phyloP scores from a whole-genome alignment of 2,329 filamentous ascomycete genomes.

The Xylariaceae sp. region DNA sequence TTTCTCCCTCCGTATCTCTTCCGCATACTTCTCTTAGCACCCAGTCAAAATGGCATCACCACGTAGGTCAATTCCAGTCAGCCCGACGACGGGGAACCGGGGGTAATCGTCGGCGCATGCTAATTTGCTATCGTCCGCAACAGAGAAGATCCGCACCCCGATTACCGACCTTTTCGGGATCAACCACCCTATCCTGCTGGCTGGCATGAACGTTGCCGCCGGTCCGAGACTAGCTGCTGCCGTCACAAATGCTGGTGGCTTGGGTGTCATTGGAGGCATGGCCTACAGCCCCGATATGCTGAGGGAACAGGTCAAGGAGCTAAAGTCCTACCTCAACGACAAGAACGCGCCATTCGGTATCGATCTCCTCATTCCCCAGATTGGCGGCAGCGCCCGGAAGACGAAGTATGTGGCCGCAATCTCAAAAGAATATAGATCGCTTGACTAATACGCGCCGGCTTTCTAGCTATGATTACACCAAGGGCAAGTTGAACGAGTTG shows the following conservation, averaged over 20 bases:
- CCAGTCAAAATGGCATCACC: constrained; percentile 34
- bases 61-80: constrained; percentile 25
- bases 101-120: constrained; percentile 1
- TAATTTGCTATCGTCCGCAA: constrained; percentile 15
- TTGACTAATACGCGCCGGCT: constrained; percentile 20
- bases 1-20: not conserved
- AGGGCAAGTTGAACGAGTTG: constrained; percentile 92
- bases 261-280: constrained; percentile 93
- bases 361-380: constrained; percentile 87
- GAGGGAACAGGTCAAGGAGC: constrained; percentile 85
- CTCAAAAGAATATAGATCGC: constrained; percentile 4
- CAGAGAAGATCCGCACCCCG: constrained; percentile 85
- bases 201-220: constrained; percentile 98
- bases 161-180: constrained; percentile 96
- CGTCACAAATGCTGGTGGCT: constrained; percentile 92
- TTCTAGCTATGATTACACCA: constrained; percentile 97
- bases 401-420: constrained; percentile 63
- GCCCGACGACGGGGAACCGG: constrained; percentile 3
- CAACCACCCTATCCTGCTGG: constrained; percentile 91
- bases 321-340: constrained; percentile 82
- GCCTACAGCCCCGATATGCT: constrained; percentile 98
- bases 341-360: constrained; percentile 96
- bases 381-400: constrained; percentile 90
- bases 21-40: not conserved
- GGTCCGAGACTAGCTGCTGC: constrained; percentile 94